Base-by-base conservation (phyloP, 108 stramenopile species). In the Schizochytrium sp. region DNA sequence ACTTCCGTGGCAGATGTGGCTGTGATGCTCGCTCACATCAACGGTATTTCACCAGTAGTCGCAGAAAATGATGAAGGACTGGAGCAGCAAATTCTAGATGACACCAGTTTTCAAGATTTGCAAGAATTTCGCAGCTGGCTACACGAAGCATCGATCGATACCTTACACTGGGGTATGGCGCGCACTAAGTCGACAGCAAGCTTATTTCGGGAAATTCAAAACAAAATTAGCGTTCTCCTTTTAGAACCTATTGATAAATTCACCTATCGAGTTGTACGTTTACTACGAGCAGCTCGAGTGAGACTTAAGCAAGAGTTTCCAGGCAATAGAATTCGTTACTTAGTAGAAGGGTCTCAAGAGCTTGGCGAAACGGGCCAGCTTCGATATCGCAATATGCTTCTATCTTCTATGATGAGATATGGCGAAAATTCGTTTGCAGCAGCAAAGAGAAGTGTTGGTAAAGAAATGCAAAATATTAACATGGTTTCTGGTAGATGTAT, bases 401-500 rank as follows among this genome's bases (percentile, higher is more conserved):
- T 83, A 10, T 83, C 76, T 83, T 83, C 76, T 15, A 83, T 49
- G 76, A 83, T 83, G 76, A 17, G 53, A 46, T 55, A 83, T 3
- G 76, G 76, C 13, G 76, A 83, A 2, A 83, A 83, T 55, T 47
- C 76, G 5, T 83, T 83, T 40, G 40, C 49, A 2, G 76, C 76
- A 28, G 76, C 76, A 42, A 83, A 50, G 28, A 17, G 76, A 10
- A 83, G 76, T 53, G 76, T 83, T 40, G 76, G 55, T 15, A 83
- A 83, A 53, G 76, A 83, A 3, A 55, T 83, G 53, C 47, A 83
- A 28, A 83, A 83, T 28, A 83, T 83, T 2, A 55, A 55, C 28
- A 55, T 38, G 28, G 53, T 55, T 10, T 53, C 38, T 28, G 76
- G 53, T 10, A 5, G 53, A 56, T 83, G 53, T 53, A 83, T 83